These are phyloP conservation scores for Erodium trifolium DNA, from an alignment of 441 rosid species.

Conservation along the genomic window DNA sequence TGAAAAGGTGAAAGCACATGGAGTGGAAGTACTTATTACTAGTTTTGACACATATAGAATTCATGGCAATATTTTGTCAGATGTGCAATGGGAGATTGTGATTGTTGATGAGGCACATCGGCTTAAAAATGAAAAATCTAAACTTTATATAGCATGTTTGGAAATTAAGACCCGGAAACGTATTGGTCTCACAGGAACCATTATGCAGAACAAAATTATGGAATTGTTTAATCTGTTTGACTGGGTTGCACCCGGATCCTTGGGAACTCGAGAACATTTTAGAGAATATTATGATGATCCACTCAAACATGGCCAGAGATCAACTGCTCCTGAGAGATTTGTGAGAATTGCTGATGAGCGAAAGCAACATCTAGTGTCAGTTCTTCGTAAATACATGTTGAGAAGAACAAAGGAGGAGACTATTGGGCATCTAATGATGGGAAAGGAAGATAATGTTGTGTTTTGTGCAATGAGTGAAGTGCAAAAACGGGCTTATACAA, in stretches of 20 bases:
- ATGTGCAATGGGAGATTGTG: conserved; percentile 75
- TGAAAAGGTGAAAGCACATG: conserved; percentile 58
- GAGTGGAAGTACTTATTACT: conserved; percentile 66
- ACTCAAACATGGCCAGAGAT: conserved; percentile 82
- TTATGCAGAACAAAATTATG: conserved; percentile 87
- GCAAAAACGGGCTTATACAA: conserved; percentile 66
- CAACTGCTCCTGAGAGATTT: conserved; percentile 74
- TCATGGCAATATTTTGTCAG: conserved; percentile 57
- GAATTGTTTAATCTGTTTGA: conserved; percentile 84
- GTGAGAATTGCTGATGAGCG: conserved; percentile 67
- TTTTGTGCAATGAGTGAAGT: conserved; percentile 90
- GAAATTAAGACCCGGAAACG: conserved; percentile 53
- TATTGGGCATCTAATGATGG: conserved; percentile 92
- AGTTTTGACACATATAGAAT: conserved; percentile 85
- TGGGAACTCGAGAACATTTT: conserved; percentile 88
- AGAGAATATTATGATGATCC: conserved; percentile 83
- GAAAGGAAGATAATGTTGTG: conserved; percentile 93
- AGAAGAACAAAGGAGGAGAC: conserved; percentile 96
- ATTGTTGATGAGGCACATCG: conserved; percentile 91
- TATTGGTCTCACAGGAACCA: conserved; percentile 83
- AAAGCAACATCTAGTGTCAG: conserved; percentile 58
- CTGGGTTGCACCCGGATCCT: conserved; percentile 78
- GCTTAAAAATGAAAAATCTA: conserved; percentile 84
- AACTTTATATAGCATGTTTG: conserved; percentile 66
- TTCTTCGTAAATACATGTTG: conserved; percentile 71